Evolutionary conservation across 305 asterid species (phyloP), one percentile per base, ranked within the genome.

Genomic region (Rubia peregrina): DNA sequence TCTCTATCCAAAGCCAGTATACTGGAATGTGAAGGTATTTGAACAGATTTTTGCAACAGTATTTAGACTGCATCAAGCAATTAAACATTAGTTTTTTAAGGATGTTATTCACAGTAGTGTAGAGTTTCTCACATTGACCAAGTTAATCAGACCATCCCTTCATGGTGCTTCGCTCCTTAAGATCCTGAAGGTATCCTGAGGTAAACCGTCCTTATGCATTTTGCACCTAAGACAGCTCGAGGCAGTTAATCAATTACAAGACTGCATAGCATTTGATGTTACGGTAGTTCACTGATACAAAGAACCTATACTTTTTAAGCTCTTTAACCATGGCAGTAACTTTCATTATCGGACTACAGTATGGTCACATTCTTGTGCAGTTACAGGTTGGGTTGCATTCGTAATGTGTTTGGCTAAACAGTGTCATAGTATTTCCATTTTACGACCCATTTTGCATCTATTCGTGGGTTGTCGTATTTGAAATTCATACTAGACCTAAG

Each of bases 111-210:
- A 72, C 75, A 91, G 95, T 94, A 83, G 64, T 89, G 98, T 86
- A 77, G 75, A 53, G 62, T 82, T 61, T 77, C 94, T 65, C 67
- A 82, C 73, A 73, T 77, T 4, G 85, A 81, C 17, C 79, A 73
- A 81, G 81, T 78, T 72, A 84, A 90, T 62, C 46, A 38, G 66
- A 78, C 71, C 67, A 70, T 87, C 11, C 94, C 95, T 57, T 73
- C 92, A 57, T 91, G 98, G 98, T 91, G 98, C 57, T 83, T 74
- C 74, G 87, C 95, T 71, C 88, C 98, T 79, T 91, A 83, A 76
- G 98, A 91, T 73, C 98, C 98, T 67, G 96, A 91, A 84, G 96
- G 96, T 55, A 84, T 88, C 80, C 78, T 91, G 78, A 91, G 96
- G 98, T 90, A 81, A 78, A 65, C 61, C 70, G 49, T 48, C 22